Percentiles rank a stretch among this genome's conserved stretches.
These are phyloP conservation scores for Cynara cardunculus DNA, from an alignment of 129 eudicot species.

Conservation along the genomic window DNA sequence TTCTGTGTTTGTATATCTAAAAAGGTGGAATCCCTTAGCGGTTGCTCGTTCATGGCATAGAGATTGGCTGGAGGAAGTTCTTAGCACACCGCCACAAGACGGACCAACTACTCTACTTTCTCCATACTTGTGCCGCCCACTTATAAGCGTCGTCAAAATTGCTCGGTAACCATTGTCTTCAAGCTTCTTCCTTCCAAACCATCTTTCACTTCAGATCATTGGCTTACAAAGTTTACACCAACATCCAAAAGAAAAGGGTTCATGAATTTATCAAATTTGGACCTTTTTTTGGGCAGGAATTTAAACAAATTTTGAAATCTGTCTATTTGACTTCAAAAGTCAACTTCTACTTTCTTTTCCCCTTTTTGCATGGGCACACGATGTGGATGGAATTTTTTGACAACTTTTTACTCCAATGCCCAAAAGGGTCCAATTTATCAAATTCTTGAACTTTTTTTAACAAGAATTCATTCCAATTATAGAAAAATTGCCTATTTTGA, in stretches of 20 bases:
- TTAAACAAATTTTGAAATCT: not conserved
- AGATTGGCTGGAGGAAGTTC: conserved; percentile 72
- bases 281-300: not conserved
- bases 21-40: conserved; percentile 86
- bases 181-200: not conserved
- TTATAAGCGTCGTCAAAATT: conserved; percentile 75
- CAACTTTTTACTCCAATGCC: not conserved
- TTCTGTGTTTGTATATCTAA: not conserved
- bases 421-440: not conserved
- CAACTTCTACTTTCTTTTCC: not conserved
- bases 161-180: conserved; percentile 53
- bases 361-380: not conserved
- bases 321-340: not conserved
- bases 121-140: conserved; percentile 86
- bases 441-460: not conserved
- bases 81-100: conserved; percentile 38
- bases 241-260: not conserved
- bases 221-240: not conserved
- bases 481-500: not conserved
- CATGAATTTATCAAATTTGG: not conserved
- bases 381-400: not conserved
- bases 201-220: not conserved
- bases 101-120: conserved; percentile 49
- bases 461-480: not conserved
- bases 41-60: conserved; percentile 93